phyloP scores from a whole-genome alignment of 2,329 filamentous ascomycete genomes.

The Fusarium temperatum region DNA sequence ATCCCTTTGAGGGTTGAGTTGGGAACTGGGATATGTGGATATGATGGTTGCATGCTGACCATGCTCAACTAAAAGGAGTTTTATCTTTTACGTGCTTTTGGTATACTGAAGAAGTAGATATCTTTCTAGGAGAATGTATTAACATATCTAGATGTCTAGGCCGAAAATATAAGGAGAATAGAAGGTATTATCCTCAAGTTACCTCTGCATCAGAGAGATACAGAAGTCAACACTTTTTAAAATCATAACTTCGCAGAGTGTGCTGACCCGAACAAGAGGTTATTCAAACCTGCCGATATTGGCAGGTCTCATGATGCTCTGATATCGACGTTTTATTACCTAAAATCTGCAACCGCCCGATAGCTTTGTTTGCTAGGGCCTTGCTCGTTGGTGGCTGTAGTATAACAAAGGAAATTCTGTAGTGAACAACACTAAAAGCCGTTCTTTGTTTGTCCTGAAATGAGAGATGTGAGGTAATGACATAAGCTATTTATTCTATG shows the following conservation, averaged over 20 bases:
- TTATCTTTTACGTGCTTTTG: not conserved
- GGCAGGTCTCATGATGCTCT: not conserved
- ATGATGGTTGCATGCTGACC: not conserved
- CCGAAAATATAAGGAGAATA: not conserved
- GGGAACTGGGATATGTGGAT: not conserved
- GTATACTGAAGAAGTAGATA: not conserved
- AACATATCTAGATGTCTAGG: not conserved
- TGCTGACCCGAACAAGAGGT: not conserved
- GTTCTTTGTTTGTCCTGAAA: not conserved
- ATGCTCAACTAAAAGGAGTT: not conserved
- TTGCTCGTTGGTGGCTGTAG: not conserved
- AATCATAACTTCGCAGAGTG: not conserved
- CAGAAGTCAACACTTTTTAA: not conserved
- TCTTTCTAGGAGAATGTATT: not conserved
- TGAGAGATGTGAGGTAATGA: not conserved
- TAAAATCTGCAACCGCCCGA: not conserved
- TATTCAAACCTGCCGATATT: too few species aligned
- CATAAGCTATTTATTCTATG: not conserved
- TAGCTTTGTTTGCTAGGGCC: not conserved
- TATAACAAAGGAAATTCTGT: not conserved
- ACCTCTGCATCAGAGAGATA: not conserved
- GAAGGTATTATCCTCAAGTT: not conserved
- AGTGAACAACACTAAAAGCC: not conserved
- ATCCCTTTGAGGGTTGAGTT: not conserved
- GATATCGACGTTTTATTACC: not conserved